A percentile compares a stretch with the other conserved stretches of the same genome.
phyloP scores from a whole-genome alignment of 148 eudicot species.

The Camellia lanceoleosa region DNA sequence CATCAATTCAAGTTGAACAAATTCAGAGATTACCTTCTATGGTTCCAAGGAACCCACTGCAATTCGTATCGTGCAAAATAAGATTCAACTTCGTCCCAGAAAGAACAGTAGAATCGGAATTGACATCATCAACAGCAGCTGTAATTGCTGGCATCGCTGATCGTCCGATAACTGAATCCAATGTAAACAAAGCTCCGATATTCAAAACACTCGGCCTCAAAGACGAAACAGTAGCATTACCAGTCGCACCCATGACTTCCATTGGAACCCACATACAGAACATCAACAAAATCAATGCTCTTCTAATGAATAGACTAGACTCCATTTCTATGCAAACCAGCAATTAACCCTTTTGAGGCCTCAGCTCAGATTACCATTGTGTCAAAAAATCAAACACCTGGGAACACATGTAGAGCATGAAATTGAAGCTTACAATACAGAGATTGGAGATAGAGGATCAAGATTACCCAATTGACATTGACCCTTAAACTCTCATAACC shows the following conservation, averaged over 20 bases:
- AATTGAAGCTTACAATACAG: neutral
- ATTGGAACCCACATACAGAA: conserved; percentile 27
- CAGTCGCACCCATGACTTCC: conserved; percentile 22
- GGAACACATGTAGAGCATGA: neutral
- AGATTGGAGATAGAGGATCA: neutral
- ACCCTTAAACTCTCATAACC: conserved; percentile 1
- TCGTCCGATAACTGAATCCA: conserved; percentile 65
- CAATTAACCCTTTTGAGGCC: conserved; percentile 1
- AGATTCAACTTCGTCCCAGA: conserved; percentile 48
- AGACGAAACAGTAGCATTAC: conserved; percentile 22
- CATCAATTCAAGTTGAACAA: conserved; percentile 11
- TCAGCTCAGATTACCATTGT: conserved; percentile 15
- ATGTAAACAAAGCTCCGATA: conserved; percentile 66
- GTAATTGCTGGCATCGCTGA: conserved; percentile 58
- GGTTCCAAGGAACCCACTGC: conserved; percentile 79
- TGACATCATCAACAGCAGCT: conserved; percentile 70
- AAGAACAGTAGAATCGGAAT: conserved; percentile 53
- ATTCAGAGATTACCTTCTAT: conserved; percentile 51
- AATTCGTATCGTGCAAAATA: conserved; percentile 58
- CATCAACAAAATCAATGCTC: conserved; percentile 20
- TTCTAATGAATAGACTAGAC: conserved; percentile 6
- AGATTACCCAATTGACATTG: conserved; percentile 1
- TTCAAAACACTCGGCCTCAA: conserved; percentile 51
- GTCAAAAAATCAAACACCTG: conserved; percentile 1
- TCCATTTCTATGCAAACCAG: conserved; percentile 17